Percentiles rank a stretch among this genome's conserved stretches.
These are phyloP conservation scores for Ustilago lituana DNA, from an alignment of 1,284 basidiomycete species.

Conservation along the genomic window DNA sequence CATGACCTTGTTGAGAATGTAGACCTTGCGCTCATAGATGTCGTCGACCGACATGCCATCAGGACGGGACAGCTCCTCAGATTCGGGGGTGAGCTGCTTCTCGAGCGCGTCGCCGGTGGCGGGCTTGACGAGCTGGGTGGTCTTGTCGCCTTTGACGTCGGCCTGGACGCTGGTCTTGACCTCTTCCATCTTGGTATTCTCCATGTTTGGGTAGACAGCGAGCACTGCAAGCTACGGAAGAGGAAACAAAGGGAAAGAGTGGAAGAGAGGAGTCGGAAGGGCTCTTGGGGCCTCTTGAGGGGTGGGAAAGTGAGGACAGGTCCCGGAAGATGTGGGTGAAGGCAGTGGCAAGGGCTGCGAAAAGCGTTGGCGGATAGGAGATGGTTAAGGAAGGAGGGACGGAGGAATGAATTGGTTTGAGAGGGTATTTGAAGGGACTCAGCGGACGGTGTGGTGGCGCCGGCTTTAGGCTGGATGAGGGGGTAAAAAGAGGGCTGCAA, in stretches of 20 bases:
- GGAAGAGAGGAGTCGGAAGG: neutral
- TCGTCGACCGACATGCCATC: slow-evolving; percentile 53
- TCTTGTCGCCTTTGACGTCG: slow-evolving; percentile 26
- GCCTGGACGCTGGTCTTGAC: slow-evolving; percentile 21
- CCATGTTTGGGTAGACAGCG: slow-evolving; percentile 18
- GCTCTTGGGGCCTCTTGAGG: slow-evolving; percentile 5
- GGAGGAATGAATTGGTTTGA: neutral
- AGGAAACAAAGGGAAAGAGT: neutral
- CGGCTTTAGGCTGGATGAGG: neutral
- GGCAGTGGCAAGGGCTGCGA: too few species aligned
- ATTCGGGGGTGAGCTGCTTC: slow-evolving; percentile 36
- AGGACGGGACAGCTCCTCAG: slow-evolving; percentile 11
- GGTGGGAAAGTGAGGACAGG: too few species aligned
- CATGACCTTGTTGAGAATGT: slow-evolving; percentile 65
- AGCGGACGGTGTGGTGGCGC: slow-evolving; percentile 12
- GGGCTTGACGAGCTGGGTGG: slow-evolving; percentile 24
- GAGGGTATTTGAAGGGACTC: slow-evolving; percentile 23
- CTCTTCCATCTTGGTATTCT: slow-evolving; percentile 24
- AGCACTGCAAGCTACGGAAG: neutral
- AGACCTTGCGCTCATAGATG: slow-evolving; percentile 63
- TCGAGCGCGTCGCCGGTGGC: slow-evolving; percentile 25
- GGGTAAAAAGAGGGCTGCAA: neutral
- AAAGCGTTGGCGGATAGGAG: neutral
- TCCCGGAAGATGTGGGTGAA: too few species aligned
- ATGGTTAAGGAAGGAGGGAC: neutral